Conservation (phyloP, 2,329 filamentous ascomycete genomes). For the Metarhizium sp. region DNA sequence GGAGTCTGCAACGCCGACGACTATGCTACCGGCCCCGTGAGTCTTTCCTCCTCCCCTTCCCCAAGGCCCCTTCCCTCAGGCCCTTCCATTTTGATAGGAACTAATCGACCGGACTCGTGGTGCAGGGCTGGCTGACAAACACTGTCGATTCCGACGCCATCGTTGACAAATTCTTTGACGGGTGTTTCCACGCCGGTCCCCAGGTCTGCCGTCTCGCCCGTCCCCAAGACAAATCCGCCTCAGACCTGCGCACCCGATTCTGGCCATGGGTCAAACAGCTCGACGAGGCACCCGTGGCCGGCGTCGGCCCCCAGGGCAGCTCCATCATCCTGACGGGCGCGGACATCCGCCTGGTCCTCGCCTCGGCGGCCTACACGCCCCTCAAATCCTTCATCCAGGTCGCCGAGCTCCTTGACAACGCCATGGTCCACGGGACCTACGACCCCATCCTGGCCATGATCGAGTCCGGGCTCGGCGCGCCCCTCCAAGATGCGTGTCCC, state of each 20-base stretch:
- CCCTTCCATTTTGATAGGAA: neutral
- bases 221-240: constrained; percentile 13
- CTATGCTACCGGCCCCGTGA: constrained; percentile 21
- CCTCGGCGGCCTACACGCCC: constrained; percentile 20
- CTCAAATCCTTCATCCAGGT: constrained; percentile 7
- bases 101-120: neutral
- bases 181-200: constrained; percentile 22
- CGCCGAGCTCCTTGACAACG: constrained; percentile 8
- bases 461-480: constrained; percentile 5
- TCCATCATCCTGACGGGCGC: constrained; percentile 19
- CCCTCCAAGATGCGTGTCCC: constrained; percentile 14
- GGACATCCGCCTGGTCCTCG: constrained; percentile 21
- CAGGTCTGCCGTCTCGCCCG: constrained; percentile 19
- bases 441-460: neutral
- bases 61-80: too few species aligned
- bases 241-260: constrained; percentile 19
- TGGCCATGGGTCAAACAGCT: constrained; percentile 13
- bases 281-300: constrained; percentile 13
- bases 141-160: constrained; percentile 26
- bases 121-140: constrained; percentile 24
- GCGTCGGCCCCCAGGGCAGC: constrained; percentile 7
- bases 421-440: constrained; percentile 12
- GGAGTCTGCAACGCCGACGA: constrained; percentile 27
- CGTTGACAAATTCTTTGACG: constrained; percentile 22
- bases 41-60: constrained; percentile 5